Conservation (phyloP, 352 stramenopile species). For the Globisporangium cystogenes region DNA sequence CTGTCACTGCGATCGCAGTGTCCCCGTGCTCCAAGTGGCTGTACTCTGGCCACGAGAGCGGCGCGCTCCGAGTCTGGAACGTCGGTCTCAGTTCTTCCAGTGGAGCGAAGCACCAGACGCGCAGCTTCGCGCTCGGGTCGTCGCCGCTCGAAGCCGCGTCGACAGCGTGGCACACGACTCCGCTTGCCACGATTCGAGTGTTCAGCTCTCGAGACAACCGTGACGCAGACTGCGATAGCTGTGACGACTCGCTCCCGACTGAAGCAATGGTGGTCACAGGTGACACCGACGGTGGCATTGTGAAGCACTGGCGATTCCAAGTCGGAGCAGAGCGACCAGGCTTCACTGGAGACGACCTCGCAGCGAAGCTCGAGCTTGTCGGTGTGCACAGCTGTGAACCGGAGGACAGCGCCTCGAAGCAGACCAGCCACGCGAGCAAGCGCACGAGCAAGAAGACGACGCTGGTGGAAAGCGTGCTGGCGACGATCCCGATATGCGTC, state of each 20-base stretch:
- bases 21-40: conserved; percentile 45
- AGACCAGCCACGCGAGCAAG: conserved; percentile 7
- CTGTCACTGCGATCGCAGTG: conserved; percentile 28
- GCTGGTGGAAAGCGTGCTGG: conserved; percentile 13
- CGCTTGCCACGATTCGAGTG: conserved; percentile 1
- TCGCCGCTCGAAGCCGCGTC: conserved; percentile 10
- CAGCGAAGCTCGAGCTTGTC: conserved; percentile 23
- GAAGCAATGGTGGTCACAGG: conserved; percentile 28
- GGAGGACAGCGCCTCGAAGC: background rate
- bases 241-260: no score
- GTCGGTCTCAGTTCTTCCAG: conserved; percentile 1
- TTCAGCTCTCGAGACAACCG: background rate
- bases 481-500: conserved; percentile 31
- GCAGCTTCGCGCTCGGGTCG: background rate
- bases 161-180: conserved; percentile 2
- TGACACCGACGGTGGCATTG: conserved; percentile 20
- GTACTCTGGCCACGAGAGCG: conserved; percentile 33
- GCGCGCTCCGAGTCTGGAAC: conserved; percentile 52
- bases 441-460: conserved; percentile 6
- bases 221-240: background rate
- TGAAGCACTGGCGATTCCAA: conserved; percentile 38
- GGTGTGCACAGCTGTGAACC: conserved; percentile 17
- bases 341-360: background rate
- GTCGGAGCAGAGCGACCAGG: background rate
- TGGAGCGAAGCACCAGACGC: background rate